Evolutionary conservation across 225 moss, liverwort and hornwort genomes (phyloP).

Genomic region (Bryum argenteum): DNA sequence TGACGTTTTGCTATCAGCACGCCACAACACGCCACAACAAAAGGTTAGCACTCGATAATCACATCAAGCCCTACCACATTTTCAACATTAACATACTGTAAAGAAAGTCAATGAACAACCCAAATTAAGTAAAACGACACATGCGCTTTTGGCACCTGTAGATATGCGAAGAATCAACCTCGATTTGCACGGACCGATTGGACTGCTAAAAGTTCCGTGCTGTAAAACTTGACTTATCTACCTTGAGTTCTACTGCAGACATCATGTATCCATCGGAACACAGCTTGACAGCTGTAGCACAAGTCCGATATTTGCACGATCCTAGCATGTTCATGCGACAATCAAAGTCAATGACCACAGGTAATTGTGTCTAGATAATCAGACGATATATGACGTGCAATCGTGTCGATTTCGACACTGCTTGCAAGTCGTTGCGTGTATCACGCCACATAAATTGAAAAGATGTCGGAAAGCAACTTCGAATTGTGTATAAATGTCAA

Average conservation of each 20-base stretch:
- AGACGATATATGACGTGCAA: not conserved
- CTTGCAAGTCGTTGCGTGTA: not conserved
- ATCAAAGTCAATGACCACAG: not conserved
- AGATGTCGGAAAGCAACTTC: not conserved
- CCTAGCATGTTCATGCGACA: no score
- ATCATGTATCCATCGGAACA: not conserved
- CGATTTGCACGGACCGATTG: no score
- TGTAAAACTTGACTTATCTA: not conserved
- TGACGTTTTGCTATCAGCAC: no score
- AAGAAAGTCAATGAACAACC: no score
- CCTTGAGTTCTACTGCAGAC: not conserved
- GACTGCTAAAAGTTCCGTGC: not conserved
- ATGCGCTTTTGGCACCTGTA: no score
- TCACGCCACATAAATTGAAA: not conserved
- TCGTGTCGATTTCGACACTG: not conserved
- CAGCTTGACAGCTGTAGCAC: no score
- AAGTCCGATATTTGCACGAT: not conserved
- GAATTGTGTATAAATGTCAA: not conserved
- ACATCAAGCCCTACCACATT: no score
- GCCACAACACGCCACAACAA: no score
- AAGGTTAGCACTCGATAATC: no score
- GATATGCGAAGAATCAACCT: no score
- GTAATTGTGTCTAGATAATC: not conserved
- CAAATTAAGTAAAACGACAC: no score
- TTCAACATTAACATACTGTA: no score